These are phyloP conservation scores for Aspergillus ibericus DNA, from an alignment of 2,329 filamentous ascomycete genomes.

Conservation along the genomic window DNA sequence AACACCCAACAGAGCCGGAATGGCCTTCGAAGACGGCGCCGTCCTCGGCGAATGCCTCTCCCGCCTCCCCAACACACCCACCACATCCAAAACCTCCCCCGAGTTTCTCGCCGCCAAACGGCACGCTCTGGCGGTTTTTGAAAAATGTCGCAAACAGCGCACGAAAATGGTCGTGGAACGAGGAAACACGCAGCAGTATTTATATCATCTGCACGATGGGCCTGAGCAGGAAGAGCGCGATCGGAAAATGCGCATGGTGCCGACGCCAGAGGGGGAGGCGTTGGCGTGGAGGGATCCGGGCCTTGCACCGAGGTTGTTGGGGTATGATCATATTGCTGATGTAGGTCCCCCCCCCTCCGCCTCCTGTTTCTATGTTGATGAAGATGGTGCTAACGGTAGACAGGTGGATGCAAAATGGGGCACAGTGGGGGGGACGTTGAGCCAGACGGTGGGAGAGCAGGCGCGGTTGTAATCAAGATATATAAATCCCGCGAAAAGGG, in stretches of 20 bases:
- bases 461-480: not conserved
- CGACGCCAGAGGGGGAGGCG: constrained; percentile 43
- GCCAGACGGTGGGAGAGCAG: not conserved
- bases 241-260: constrained; percentile 40
- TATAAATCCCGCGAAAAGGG: too few relatives aligned
- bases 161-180: constrained; percentile 61
- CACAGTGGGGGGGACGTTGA: not conserved
- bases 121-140: constrained; percentile 48
- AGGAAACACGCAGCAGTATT: constrained; percentile 61
- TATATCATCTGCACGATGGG: constrained; percentile 64
- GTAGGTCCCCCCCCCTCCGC: constrained; percentile 28
- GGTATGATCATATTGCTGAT: constrained; percentile 43
- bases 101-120: constrained; percentile 35
- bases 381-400: too few relatives aligned
- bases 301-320: constrained; percentile 40
- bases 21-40: constrained; percentile 62
- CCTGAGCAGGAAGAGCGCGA: constrained; percentile 58
- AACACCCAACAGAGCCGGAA: constrained; percentile 50
- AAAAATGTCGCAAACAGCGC: constrained; percentile 57
- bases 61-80: constrained; percentile 42
- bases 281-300: constrained; percentile 46
- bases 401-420: not conserved
- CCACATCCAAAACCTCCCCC: constrained; percentile 23
- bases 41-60: constrained; percentile 58
- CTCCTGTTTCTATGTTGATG: too few relatives aligned